phyloP scores from a whole-genome alignment of 148 eudicot species.

The Spergularia bocconei region DNA sequence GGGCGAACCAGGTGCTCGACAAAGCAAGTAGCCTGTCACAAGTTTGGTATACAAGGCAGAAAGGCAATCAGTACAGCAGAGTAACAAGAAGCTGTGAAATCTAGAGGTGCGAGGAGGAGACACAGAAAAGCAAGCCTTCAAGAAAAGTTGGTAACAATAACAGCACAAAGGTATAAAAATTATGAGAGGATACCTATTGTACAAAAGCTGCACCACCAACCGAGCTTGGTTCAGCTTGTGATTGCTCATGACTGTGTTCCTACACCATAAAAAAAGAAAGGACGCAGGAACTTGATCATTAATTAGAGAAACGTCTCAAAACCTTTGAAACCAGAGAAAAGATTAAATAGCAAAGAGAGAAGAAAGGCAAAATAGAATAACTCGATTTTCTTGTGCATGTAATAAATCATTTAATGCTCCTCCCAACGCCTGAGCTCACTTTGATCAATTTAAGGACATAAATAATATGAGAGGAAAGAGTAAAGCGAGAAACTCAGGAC shows the following conservation, averaged over 20 bases:
- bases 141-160: not conserved
- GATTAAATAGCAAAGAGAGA: too few relatives aligned
- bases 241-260: constrained; percentile 34
- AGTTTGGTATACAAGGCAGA: not conserved
- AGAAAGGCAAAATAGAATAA: too few relatives aligned
- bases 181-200: constrained; percentile 17
- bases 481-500: not conserved
- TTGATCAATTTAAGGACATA: not conserved
- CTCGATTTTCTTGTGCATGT: too few relatives aligned
- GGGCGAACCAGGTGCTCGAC: not conserved
- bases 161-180: not conserved
- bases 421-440: too few relatives aligned
- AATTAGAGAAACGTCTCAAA: too few relatives aligned
- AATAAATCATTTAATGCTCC: too few relatives aligned
- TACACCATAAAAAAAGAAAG: not conserved
- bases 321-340: too few relatives aligned
- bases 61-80: not conserved
- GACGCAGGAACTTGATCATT: too few relatives aligned
- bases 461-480: not conserved
- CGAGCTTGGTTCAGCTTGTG: constrained; percentile 20
- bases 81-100: not conserved
- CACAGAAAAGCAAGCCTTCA: not conserved
- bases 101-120: not conserved
- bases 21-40: too few relatives aligned
- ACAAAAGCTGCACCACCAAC: constrained; percentile 32